These are phyloP conservation scores for Penicillium sp. DNA, from an alignment of 2,329 filamentous ascomycete genomes.

Conservation along the genomic window DNA sequence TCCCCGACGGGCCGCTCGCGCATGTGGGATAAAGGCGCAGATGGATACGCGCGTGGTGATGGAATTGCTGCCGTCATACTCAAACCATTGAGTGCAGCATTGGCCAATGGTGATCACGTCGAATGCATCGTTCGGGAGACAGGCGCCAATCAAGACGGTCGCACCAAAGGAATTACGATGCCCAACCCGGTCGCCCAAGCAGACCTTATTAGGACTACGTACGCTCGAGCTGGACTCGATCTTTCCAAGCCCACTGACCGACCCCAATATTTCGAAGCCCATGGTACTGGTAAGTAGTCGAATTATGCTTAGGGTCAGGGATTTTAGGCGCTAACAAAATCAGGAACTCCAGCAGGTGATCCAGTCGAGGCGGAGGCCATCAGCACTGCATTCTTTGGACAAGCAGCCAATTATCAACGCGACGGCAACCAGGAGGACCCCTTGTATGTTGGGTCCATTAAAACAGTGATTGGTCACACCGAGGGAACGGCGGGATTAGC, in stretches of 20 bases:
- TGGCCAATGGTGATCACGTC: conserved; percentile 47
- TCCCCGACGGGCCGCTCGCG: conserved; percentile 53
- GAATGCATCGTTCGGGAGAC: conserved; percentile 38
- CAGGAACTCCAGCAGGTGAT: conserved; percentile 24
- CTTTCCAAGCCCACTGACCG: conserved; percentile 22
- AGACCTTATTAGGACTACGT: conserved; percentile 39
- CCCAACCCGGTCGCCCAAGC: conserved; percentile 38
- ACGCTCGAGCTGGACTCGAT: conserved; percentile 39
- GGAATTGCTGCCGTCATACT: conserved; percentile 51
- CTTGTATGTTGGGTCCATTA: conserved; percentile 31
- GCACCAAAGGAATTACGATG: conserved; percentile 35
- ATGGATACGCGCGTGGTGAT: conserved; percentile 54
- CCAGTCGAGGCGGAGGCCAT: conserved; percentile 23
- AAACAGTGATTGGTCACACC: conserved; percentile 34
- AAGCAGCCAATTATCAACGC: conserved; percentile 5
- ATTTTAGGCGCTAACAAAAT: not conserved
- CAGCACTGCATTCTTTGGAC: conserved; percentile 20
- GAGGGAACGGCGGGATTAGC: conserved; percentile 35
- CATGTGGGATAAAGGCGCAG: conserved; percentile 46
- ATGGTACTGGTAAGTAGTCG: conserved; percentile 40
- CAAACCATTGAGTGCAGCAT: conserved; percentile 49
- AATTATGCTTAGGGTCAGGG: no score
- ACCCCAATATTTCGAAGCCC: conserved; percentile 45
- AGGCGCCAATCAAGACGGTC: conserved; percentile 37
- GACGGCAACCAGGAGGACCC: conserved; percentile 3